Conservation (phyloP, 352 stramenopile species). For the Plasmopara halstedii region DNA sequence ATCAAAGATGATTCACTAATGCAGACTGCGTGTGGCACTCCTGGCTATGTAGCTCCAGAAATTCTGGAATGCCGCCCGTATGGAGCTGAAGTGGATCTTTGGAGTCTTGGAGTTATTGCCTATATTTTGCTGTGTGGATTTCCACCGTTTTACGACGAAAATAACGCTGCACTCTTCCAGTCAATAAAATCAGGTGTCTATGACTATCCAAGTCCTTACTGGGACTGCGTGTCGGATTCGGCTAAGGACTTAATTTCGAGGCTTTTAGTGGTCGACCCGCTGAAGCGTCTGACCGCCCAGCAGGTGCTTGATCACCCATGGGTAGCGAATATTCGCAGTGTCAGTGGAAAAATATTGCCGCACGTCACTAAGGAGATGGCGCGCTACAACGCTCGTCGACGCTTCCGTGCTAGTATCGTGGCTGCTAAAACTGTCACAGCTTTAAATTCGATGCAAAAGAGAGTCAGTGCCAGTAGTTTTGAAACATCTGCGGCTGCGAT, state of each 20-base stretch:
- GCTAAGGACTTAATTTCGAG: constrained; percentile 91
- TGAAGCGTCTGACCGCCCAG: constrained; percentile 83
- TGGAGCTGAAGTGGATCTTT: constrained; percentile 92
- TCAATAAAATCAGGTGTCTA: constrained; percentile 87
- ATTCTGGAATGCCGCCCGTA: constrained; percentile 92
- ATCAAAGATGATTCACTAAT: constrained; percentile 91
- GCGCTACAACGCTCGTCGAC: constrained; percentile 74
- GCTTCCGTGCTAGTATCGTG: constrained; percentile 79
- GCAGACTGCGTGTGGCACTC: constrained; percentile 93
- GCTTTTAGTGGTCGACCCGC: constrained; percentile 87
- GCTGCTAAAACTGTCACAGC: constrained; percentile 61
- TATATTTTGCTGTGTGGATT: constrained; percentile 93
- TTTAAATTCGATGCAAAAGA: constrained; percentile 41
- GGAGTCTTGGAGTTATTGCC: constrained; percentile 94
- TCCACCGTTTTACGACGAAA: constrained; percentile 94
- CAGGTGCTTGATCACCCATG: constrained; percentile 79
- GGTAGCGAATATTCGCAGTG: constrained; percentile 72
- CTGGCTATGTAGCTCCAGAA: constrained; percentile 95
- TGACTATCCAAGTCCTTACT: constrained; percentile 92
- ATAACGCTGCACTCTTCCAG: constrained; percentile 85
- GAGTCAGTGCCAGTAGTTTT: constrained; percentile 28
- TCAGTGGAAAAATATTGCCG: constrained; percentile 68
- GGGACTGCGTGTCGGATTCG: constrained; percentile 84
- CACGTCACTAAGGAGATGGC: constrained; percentile 89
- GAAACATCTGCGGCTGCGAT: constrained; percentile 15